These are phyloP conservation scores for Alisma plantagoaquatica DNA, from an alignment of 106 monocot genomes.

Conservation along the genomic window DNA sequence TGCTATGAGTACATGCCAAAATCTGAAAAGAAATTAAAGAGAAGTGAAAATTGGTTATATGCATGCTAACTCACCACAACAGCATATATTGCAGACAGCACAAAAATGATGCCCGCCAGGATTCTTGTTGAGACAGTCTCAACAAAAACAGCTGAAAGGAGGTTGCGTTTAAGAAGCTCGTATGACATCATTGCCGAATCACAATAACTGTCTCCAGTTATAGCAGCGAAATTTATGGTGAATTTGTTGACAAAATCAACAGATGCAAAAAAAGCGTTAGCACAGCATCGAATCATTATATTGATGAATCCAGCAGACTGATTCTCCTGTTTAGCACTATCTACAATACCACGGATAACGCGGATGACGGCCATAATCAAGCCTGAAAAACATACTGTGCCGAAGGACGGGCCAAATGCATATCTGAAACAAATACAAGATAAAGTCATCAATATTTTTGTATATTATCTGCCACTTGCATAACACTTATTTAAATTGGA, in stretches of 20 bases:
- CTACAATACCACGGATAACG: constrained; percentile 55
- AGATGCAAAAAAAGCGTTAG: constrained; percentile 42
- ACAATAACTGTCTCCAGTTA: constrained; percentile 89
- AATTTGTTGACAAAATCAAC: constrained; percentile 92
- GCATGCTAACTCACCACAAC: constrained; percentile 69
- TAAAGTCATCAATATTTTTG: no score
- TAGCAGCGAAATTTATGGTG: constrained; percentile 92
- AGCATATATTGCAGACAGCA: constrained; percentile 71
- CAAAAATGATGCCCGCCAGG: constrained; percentile 58
- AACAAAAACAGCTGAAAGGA: constrained; percentile 89
- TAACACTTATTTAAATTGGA: background rate
- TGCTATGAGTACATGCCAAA: no score
- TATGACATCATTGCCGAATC: constrained; percentile 84
- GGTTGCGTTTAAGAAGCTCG: constrained; percentile 86
- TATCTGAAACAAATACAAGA: constrained; percentile 54
- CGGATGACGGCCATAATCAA: constrained; percentile 46
- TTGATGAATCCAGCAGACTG: constrained; percentile 40
- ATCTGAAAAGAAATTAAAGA: no score
- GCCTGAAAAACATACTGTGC: constrained; percentile 87
- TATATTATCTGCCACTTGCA: no score
- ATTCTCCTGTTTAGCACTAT: constrained; percentile 48
- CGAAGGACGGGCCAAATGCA: constrained; percentile 94
- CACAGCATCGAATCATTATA: constrained; percentile 58
- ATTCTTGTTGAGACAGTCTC: constrained; percentile 89
- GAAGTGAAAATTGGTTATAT: no score